Conservation (phyloP, 202 grass and related monocot species). For the Digitaria exilis region DNA sequence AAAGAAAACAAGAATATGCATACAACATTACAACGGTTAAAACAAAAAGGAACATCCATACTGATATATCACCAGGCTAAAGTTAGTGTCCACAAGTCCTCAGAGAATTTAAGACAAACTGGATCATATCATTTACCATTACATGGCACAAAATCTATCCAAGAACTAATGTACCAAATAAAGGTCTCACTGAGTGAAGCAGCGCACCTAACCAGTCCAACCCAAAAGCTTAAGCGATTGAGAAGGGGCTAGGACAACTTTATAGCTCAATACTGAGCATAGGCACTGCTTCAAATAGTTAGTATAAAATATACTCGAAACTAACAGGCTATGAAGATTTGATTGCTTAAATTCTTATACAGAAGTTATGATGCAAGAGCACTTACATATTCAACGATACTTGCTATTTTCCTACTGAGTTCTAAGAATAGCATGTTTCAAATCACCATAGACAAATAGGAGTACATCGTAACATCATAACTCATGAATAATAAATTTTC, state of each 20-base stretch:
- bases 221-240: too few species aligned
- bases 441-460: neutral
- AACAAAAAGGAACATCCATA: neutral
- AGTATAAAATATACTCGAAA: neutral
- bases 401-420: neutral
- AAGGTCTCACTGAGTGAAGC: neutral
- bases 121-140: constrained; percentile 6
- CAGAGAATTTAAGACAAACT: neutral
- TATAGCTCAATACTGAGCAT: too few species aligned
- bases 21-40: neutral
- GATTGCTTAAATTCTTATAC: neutral
- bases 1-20: constrained; percentile 1
- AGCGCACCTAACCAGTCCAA: too few species aligned
- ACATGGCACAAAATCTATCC: neutral
- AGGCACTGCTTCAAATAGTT: neutral
- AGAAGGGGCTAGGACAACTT: too few species aligned
- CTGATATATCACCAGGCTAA: neutral
- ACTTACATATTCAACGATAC: neutral
- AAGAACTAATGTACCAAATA: neutral
- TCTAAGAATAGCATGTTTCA: neutral
- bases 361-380: neutral
- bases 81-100: neutral
- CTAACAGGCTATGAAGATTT: neutral
- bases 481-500: neutral
- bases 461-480: neutral